Base-by-base conservation (phyloP, 1,139 yeast species). In the Pichia sp. region DNA sequence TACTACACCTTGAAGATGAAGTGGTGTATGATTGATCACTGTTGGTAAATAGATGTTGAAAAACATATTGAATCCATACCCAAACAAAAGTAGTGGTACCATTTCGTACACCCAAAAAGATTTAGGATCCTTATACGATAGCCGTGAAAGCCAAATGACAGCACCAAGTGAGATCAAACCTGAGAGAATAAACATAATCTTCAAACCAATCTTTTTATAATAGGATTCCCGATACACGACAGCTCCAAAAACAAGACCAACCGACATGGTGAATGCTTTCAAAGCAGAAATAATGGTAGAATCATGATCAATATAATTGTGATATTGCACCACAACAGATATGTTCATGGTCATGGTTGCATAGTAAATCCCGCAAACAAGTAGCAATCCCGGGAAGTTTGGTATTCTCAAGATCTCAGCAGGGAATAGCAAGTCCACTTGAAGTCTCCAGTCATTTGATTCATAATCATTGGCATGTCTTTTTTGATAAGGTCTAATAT, bases 1-100 rank as follows among this genome's bases (percentile, higher is more conserved):
- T 3, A 60, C 59, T 19, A 48, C 51, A 13, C 62, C 62, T 29
- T 59, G 62, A 13, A 56, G 42, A 33, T 57, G 56, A 5, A 41
- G 28, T 3, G 64, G 64, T 8, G 63, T 55, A n/a, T 41, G 40
- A 4, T 52, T 46, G 23, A 58, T 41, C n/a, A 58, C 42, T 8
- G 52, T 47, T 24, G 34, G 41, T 13, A 41, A 22, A 27, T 48
- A 51, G 6, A 50, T 41, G 25, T 46, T 44, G 33, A 46, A 51
- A 31, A 38, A 50, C 12, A 46, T 24, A 32, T 48, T 46, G 9
- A 42, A 27, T 24, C 43, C 42, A 27, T 29, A 26, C 1, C 55
- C 52, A 27, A 30, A 38, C 1, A 57, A 40, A 4, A 47, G 41
- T 3, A 52, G 34, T 10, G 55, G 33, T 19, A 47, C 38, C 22